Percentiles rank a stretch among this genome's conserved stretches.
phyloP scores from a whole-genome alignment of 129 eudicot species.

The Ambrosia artemisiifolia region DNA sequence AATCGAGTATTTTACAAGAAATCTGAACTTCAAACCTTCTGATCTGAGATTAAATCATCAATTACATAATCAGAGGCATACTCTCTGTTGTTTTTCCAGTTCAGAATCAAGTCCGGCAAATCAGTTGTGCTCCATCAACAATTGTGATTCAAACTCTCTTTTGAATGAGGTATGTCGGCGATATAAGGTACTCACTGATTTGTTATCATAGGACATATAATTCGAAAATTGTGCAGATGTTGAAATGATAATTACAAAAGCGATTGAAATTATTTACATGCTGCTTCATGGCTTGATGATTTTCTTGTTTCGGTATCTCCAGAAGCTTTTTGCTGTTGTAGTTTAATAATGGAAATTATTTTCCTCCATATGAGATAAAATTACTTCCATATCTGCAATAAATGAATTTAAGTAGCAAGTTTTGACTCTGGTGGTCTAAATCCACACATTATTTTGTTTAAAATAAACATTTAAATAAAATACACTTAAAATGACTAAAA shows the following conservation, averaged over 20 bases:
- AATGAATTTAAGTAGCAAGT: neutral
- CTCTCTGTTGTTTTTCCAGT: conserved; percentile 60
- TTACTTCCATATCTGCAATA: neutral
- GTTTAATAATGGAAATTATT: conserved; percentile 79
- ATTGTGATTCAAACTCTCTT: conserved; percentile 89
- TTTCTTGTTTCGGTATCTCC: conserved; percentile 98
- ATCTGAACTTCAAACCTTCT: too few relatives aligned
- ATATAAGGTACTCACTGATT: neutral
- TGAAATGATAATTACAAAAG: neutral
- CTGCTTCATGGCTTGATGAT: conserved; percentile 99
- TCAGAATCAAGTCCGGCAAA: conserved; percentile 85
- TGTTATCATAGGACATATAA: neutral
- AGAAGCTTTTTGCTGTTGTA: conserved; percentile 99
- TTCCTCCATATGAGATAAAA: conserved; percentile 77
- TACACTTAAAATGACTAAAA: too few relatives aligned
- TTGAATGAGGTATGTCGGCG: conserved; percentile 64
- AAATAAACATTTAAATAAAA: too few relatives aligned
- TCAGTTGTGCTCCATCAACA: conserved; percentile 90
- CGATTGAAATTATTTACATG: conserved; percentile 21
- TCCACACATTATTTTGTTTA: too few relatives aligned
- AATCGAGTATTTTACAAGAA: too few relatives aligned
- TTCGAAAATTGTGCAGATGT: neutral
- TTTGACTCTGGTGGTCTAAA: too few relatives aligned
- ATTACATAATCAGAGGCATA: too few relatives aligned
- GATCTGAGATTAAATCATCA: too few relatives aligned